Evolutionary conservation across 2,329 filamentous ascomycete genomes (phyloP), one percentile per base, ranked within the genome.

Genomic region (Myriosclerotinia duriaeana): DNA sequence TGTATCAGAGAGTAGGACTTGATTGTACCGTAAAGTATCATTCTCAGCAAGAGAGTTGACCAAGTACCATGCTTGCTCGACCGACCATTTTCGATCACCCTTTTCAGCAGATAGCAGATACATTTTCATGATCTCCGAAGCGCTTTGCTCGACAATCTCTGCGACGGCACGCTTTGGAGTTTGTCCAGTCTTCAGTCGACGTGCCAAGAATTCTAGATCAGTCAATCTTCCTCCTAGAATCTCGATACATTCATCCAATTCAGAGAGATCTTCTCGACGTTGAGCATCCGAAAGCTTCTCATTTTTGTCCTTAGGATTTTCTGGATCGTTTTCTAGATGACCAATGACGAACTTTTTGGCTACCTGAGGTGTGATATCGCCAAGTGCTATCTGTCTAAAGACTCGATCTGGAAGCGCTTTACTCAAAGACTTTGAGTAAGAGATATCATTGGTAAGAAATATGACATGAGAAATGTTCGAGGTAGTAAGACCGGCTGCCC

Each of bases 401-500:
- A 97, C 90, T 36, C 95, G 87, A 74, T 97, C 94, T 0, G 95
- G 95, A 26, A 99, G 83, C 0, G 92, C 91, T 76, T 92, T 95
- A 67, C 90, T 88, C 2, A 98, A 81, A 0, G 91, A 89, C 77
- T 98, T 98, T 60, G 90, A 89, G 78, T 92, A 97, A 0, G 92
- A 91, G 0, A 92, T 86, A 70, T 98, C 94, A 66, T 90, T 92
- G 0, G 94, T 97, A 48, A 99, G 82, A 81, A 98, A 97, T 66
- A 99, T 89, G 66, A 98, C 93, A 77, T 98, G 95, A 0, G 94
- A 94, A 53, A 96, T 84, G 71, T 97, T 97, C 63, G 89, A 89
- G 55, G 92, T 91, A 0, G 95, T 93, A 38, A 97, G 80, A 1
- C 87, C 83, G 5, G 95, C 93, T 1, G 93, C 93, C 92, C 94